Conservation (phyloP, 148 eudicot species). For the Chenopodium suecicum region DNA sequence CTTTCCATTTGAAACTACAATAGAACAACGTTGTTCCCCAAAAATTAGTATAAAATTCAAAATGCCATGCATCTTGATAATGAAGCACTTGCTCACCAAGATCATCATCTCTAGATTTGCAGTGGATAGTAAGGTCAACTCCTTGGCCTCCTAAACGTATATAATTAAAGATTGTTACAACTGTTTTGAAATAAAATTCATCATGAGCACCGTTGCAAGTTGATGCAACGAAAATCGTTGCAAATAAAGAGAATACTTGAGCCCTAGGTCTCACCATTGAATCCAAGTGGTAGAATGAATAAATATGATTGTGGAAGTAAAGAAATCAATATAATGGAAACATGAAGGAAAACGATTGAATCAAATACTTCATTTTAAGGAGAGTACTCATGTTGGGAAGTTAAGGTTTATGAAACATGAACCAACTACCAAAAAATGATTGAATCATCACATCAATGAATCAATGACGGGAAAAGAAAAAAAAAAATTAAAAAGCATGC, state of each 20-base stretch:
- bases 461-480: no score
- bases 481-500: no score
- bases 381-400: no score
- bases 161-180: not conserved
- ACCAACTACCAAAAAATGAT: not conserved
- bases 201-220: not conserved
- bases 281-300: no score
- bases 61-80: not conserved
- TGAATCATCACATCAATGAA: no score
- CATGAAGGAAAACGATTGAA: no score
- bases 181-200: not conserved
- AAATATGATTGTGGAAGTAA: no score
- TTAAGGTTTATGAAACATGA: no score
- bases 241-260: not conserved
- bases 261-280: not conserved
- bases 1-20: slow-evolving; percentile 15
- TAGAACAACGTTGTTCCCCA: slow-evolving; percentile 3
- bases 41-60: not conserved
- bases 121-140: not conserved
- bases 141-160: not conserved
- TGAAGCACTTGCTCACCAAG: not conserved
- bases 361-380: no score
- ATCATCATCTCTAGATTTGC: not conserved
- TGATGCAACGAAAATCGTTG: not conserved
- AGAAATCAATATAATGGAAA: no score